phyloP scores from a whole-genome alignment of 345 rosid species.

The Euphorbia tirucalli region DNA sequence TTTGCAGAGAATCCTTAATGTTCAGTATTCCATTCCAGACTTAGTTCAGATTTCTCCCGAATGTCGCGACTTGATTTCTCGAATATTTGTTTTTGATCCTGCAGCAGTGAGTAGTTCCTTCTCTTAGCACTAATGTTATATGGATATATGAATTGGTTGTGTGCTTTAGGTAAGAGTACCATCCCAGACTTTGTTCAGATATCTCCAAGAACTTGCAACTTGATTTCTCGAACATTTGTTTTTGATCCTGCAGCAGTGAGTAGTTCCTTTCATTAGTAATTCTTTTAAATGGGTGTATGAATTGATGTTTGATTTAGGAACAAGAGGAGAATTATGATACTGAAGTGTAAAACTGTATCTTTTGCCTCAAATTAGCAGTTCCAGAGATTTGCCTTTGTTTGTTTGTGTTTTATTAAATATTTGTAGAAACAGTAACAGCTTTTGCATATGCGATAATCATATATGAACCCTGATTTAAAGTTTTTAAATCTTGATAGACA shows the following conservation, averaged over 20 bases:
- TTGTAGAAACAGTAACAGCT: background rate
- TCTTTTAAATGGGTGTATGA: background rate
- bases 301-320: no score
- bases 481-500: background rate
- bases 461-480: background rate
- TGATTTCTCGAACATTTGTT: slow-evolving; percentile 27
- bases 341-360: background rate
- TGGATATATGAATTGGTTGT: background rate
- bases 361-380: background rate
- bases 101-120: slow-evolving; percentile 24
- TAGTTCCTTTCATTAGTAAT: background rate
- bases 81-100: slow-evolving; percentile 31
- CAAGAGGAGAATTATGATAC: background rate
- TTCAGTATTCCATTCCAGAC: slow-evolving; percentile 29
- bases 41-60: slow-evolving; percentile 26
- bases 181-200: slow-evolving; percentile 26
- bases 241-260: slow-evolving; percentile 33
- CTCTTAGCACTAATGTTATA: background rate
- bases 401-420: background rate
- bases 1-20: slow-evolving; percentile 33
- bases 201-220: slow-evolving; percentile 24
- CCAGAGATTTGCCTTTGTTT: background rate
- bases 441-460: background rate
- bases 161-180: slow-evolving; percentile 6
- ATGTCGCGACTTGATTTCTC: slow-evolving; percentile 29